Base-by-base conservation (phyloP, 768 basidiomycete genomes). In the Paxillus ammoniavirescens region DNA sequence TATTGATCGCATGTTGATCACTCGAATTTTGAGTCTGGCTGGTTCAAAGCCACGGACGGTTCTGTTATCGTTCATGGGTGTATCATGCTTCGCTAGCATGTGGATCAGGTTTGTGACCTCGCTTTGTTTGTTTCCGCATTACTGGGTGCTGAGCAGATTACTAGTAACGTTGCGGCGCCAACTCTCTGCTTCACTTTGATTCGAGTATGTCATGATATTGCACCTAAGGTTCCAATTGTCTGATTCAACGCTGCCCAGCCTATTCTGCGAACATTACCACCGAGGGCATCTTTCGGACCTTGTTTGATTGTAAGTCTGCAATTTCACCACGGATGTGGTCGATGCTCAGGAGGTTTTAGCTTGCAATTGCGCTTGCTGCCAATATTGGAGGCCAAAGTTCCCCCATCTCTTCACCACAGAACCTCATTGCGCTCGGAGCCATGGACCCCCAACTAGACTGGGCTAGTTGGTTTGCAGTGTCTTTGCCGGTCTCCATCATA, bases 21-120 rank as follows among this genome's bases (percentile, higher is more conserved):
- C 94, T 4, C 82, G 90, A 28, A 85, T 98, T 40, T 80, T 99
- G 49, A 88, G 86, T 64, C 77, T 98, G 47, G 97, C 97, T 7
- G 96, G 97, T 5, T 87, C 92, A 10, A 80, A 80, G 50, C 97
- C 96, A 2, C 85, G 82, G 56, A 87, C 81, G 0, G 95, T 99
- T 4, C 75, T 99, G 8, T 80, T 99, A 42, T 87, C 93, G 0
- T 91, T 98, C 69, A 98, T 98, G 97, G 84, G 77, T 42, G 94
- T 99, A 15, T 89, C 94, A 2, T 98, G 94, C 65, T 99, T 99
- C 67, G 93, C 95, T 3, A 94, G 91, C 71, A 99, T 98, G 96
- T 98, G 94, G 97, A 98, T 99, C 64, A 94, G 89, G 89, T 87
- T 51, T 42, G 72, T 58, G 6, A 26, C 38, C n/a, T 28, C 15